Evolutionary conservation across 2,329 filamentous ascomycete species (phyloP).

Genomic region (Dactylellina drechsleri): DNA sequence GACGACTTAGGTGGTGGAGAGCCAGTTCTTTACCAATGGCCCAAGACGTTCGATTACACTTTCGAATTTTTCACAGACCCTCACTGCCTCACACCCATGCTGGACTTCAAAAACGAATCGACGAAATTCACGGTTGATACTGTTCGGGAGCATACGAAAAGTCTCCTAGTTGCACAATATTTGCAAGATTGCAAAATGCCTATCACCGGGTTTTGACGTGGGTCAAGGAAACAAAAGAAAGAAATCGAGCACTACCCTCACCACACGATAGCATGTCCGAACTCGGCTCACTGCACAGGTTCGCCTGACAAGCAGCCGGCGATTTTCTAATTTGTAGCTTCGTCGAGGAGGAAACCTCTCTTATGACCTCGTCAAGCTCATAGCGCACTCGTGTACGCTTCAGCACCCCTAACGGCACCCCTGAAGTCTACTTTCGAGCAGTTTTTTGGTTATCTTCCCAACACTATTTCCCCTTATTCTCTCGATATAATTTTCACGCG

Average conservation of each 20-base stretch:
- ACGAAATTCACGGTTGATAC: constrained; percentile 20
- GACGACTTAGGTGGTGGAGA: not conserved
- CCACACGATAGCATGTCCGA: not conserved
- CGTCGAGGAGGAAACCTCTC: constrained; percentile 4
- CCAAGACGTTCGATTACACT: constrained; percentile 17
- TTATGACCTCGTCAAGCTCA: constrained; percentile 1
- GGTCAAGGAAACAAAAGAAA: constrained; percentile 17
- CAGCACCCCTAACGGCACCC: not conserved
- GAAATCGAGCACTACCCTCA: constrained; percentile 9
- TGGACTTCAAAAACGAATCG: not conserved
- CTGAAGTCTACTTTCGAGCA: constrained; percentile 21
- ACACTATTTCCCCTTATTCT: constrained; percentile 14
- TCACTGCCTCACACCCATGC: constrained; percentile 12
- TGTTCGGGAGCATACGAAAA: constrained; percentile 7
- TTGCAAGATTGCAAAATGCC: constrained; percentile 18
- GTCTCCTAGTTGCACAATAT: constrained; percentile 11
- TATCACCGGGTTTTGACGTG: constrained; percentile 13
- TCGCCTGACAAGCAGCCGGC: not conserved
- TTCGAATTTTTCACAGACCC: constrained; percentile 31
- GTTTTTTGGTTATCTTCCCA: constrained; percentile 4
- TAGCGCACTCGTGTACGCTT: not conserved
- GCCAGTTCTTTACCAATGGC: constrained; percentile 1
- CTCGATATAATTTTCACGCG: constrained; percentile 23
- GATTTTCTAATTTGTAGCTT: not conserved
- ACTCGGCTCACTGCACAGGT: constrained; percentile 20